Evolutionary conservation across 2,329 filamentous ascomycete genomes (phyloP), one percentile per base, ranked within the genome.

Genomic region (Ophiostoma quercus): DNA sequence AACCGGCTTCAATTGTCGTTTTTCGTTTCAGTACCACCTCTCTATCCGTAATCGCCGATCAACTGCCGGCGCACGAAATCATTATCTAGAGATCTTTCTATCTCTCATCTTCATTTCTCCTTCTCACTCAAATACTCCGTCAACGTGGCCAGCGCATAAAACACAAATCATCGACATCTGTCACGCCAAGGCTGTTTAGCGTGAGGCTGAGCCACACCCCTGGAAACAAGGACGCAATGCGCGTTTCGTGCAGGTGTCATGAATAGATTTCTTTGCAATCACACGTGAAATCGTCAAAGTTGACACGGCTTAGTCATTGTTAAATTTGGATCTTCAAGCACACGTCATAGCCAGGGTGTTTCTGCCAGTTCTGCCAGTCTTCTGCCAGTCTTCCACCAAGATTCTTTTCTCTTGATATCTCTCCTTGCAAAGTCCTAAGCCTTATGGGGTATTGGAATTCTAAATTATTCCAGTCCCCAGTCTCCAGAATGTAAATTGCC

Each of bases 171-270:
- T 25, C 57, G 6, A 16, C 14, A 32, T 34, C 57, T 62, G 57
- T 62, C 57, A 62, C 57, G 57, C 57, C 57, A 62, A 62, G 57
- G 25, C 57, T 32, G 57, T 62, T 34, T 62, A 62, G 57, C 25
- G 25, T 62, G 57, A 62, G 25, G 57, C 57, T 62, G 57, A 62
- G 57, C 51, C 51, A 57, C 57, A 62, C 57, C 25, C 57, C 57
- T 62, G 57, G 57, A 62, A 62, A 29, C 57, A 32, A 32, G 57
- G 25, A 32, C 57, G 51, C 51, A 57, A 57, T 57, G 51, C 51
- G 51, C 51, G 51, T 57, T 57, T 57, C 51, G 22, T 57, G 51
- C n/a, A 19, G 47, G 47, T n/a, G 47, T 51, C 47, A 22, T 14
- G 39, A 41, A 14, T 41, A 41, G 9, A 41, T 14, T 41, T 14